Evolutionary conservation across 2,329 filamentous ascomycete genomes (phyloP).

Genomic region (Chaetoscypha palmicola): DNA sequence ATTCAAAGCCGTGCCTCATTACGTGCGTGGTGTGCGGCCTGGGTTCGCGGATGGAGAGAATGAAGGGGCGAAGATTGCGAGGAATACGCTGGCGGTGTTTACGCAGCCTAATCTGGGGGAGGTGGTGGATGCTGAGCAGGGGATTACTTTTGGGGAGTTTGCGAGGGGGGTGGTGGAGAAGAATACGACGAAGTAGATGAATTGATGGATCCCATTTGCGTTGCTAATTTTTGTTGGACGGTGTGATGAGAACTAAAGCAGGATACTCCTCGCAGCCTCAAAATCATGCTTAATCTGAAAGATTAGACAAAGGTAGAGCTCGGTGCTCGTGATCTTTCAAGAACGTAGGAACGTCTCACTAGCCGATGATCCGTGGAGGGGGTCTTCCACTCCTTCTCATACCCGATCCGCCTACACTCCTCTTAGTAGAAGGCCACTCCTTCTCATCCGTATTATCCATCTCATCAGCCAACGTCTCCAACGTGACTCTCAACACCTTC

Average conservation of each 20-base stretch:
- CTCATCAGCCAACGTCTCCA: constrained; percentile 21
- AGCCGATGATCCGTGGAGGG: not conserved
- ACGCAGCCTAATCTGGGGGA: constrained; percentile 91
- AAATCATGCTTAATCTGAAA: too few relatives aligned
- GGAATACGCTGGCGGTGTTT: constrained; percentile 92
- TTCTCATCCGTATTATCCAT: constrained; percentile 23
- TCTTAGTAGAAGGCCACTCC: not conserved
- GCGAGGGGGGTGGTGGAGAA: constrained; percentile 39
- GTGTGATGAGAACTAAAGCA: too few relatives aligned
- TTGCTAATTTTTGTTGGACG: too few relatives aligned
- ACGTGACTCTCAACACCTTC: constrained; percentile 17
- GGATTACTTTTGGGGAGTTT: constrained; percentile 69
- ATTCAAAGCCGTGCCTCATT: constrained; percentile 94
- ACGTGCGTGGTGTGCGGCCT: constrained; percentile 69
- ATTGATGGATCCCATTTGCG: not conserved
- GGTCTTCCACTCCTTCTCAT: too few relatives aligned
- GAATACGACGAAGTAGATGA: constrained; percentile 28
- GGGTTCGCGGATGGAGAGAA: constrained; percentile 35
- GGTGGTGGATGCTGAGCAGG: constrained; percentile 61
- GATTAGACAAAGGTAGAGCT: not conserved
- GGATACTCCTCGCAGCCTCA: too few relatives aligned
- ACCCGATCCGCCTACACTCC: too few relatives aligned
- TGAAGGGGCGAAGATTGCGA: constrained; percentile 50
- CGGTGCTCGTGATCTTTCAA: not conserved
- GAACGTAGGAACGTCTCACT: not conserved